Evolutionary conservation across 2,329 filamentous ascomycete species (phyloP).

Genomic region (Pseudophaeomoniella oleicola): DNA sequence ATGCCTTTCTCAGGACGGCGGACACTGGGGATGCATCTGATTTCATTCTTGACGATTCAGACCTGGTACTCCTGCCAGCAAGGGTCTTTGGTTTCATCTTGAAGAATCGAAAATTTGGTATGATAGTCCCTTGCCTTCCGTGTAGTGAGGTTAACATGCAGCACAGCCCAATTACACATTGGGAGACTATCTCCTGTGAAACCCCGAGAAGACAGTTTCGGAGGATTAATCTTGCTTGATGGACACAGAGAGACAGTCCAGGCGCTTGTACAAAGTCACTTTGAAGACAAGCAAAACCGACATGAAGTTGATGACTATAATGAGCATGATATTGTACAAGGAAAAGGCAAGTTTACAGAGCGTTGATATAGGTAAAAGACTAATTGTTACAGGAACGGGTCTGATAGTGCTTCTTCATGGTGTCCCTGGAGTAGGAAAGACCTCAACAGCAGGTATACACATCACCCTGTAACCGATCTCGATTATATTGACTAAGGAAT

Average conservation of each 20-base stretch:
- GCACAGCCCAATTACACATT: conserved; percentile 1
- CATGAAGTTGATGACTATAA: conserved; percentile 1
- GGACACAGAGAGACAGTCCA: conserved; percentile 6
- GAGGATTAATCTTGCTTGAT: conserved; percentile 4
- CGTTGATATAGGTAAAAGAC: conserved; percentile 11
- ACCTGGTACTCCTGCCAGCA: conserved; percentile 3
- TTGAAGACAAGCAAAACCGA: conserved; percentile 3
- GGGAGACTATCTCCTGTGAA: conserved; percentile 4
- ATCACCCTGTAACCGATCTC: background rate
- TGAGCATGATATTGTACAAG: conserved; percentile 6
- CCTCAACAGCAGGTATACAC: conserved; percentile 1
- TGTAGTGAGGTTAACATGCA: background rate
- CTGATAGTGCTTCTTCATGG: conserved; percentile 3
- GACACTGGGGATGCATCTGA: background rate
- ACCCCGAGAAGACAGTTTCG: conserved; percentile 3
- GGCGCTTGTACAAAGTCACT: conserved; percentile 6
- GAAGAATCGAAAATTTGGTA: conserved; percentile 3
- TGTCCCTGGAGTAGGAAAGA: conserved; percentile 4
- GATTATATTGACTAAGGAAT: background rate
- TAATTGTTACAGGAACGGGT: background rate
- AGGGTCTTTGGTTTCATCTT: conserved; percentile 5
- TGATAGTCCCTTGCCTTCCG: background rate
- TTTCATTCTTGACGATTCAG: conserved; percentile 1
- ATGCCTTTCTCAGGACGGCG: conserved; percentile 3
- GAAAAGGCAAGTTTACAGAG: conserved; percentile 24